Base-by-base conservation (phyloP, 768 basidiomycete genomes). In the Boletus vinaceobasis region DNA sequence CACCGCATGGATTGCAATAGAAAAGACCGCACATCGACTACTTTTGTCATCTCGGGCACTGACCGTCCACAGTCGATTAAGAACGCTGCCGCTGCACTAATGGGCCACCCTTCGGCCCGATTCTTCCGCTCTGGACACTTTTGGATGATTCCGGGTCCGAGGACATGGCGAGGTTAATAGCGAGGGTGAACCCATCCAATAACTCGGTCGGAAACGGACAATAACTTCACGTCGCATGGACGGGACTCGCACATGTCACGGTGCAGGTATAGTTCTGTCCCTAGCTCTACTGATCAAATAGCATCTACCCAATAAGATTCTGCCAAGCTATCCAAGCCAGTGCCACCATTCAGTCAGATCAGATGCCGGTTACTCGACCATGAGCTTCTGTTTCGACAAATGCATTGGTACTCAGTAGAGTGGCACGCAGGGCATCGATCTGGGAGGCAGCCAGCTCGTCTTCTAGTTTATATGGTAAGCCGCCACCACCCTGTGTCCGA, bases 371-470 rank as follows among this genome's bases (percentile, higher is more conserved):
- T 14, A 9, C 32, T 48, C 73, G 79, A 38, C 66, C 64, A 15
- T 75, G 80, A 4, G 81, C 81, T 27, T 84, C 82, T 47, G 74
- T 70, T 38, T 87, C 86, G 13, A 77, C 82, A 4, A 84, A 83
- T 59, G 84, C 84, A 4, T 53, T 82, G 37, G 69, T 74, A 2
- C 82, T 83, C 0, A 76, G 72, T 45, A 73, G 75, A 23, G 79
- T 81, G 10, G 80, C 81, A 0, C 77, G 76, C 51, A 73, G 77
- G 35, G 84, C 81, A 37, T n/a, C 17, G 14, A 59, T 68, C 15
- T 44, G 77, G 35, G 72, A 65, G 52, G 59, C 63, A 23, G 62
- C 72, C 5, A 72, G 72, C 53, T 67, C 68, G 5, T 23, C 37
- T 37, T 37, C 17, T 37, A 8, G 17, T n/a, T 9, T 37, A 37